Evolutionary conservation across 2,329 filamentous ascomycete genomes (phyloP), one percentile per base, ranked within the genome.

Genomic region (Cladosporium phlei): DNA sequence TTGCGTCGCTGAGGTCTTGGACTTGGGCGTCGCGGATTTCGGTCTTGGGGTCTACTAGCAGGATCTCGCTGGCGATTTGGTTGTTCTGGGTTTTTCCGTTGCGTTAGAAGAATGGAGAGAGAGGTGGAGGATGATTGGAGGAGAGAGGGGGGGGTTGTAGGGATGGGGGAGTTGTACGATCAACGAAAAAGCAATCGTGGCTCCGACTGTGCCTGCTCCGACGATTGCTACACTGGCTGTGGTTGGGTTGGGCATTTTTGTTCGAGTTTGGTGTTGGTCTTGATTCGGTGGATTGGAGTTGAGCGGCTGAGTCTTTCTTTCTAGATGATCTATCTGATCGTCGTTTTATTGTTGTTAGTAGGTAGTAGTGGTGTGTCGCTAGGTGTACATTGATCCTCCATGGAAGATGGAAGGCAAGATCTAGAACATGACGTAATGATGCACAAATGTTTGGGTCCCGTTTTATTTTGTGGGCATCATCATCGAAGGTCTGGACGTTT

Each of bases 41-140:
- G 24, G 66, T 65, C 50, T 77, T 70, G 20, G 69, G 66, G 53
- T 80, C 77, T 16, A 78, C 71, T 3, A 79, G 64, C n/a, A 79
- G 67, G 9, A 79, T 64, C 51, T 79, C 74, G 46, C 62, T 65
- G 19, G 70, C 71, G 30, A 76, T 63, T n/a, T 71, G 72, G 48
- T 69, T 66, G 5, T 77, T 43, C 28, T 38, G 14, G 66, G 47
- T 3, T 2, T 10, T 33, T 5, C 14, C 10, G 10, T n/a, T 16
- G 2, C 4, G 5, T 4, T 3, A 9, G 17, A n/a, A 12, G 14
- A 17, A 17, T 10, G 6, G 12, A 32, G 12, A 17, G 17, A 8
- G 3, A 17, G 5, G 3, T 8, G 16, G 9, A n/a, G n/a, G 19
- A 34, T 2, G 16, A 20, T 20, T 3, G n/a, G n/a, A n/a, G n/a